Conservation (phyloP, 768 basidiomycete species). For the Boletus huronensis region DNA sequence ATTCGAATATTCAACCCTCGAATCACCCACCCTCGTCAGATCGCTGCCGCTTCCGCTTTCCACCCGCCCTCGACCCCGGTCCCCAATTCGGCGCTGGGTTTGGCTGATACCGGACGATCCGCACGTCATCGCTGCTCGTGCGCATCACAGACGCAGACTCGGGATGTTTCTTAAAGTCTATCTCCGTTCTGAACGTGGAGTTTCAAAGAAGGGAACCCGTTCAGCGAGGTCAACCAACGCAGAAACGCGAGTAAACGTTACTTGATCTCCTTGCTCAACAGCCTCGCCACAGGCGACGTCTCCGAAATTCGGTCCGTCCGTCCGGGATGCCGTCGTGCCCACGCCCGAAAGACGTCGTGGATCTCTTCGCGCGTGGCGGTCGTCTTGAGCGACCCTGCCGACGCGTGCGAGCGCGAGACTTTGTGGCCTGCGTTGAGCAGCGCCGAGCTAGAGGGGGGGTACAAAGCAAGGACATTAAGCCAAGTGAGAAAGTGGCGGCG, state of each 20-base stretch:
- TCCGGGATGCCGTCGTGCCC: constrained; percentile 79
- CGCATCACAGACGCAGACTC: constrained; percentile 46
- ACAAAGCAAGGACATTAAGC: not conserved
- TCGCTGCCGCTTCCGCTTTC: constrained; percentile 32
- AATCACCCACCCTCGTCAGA: constrained; percentile 17
- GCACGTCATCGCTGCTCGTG: constrained; percentile 57
- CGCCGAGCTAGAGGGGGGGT: constrained; percentile 61
- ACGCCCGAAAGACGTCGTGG: constrained; percentile 82
- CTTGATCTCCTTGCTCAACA: constrained; percentile 71
- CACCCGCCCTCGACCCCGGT: constrained; percentile 64
- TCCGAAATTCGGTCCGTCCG: constrained; percentile 78
- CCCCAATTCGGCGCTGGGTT: constrained; percentile 96
- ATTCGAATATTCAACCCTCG: too few relatives aligned
- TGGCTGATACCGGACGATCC: constrained; percentile 83
- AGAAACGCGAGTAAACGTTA: too few relatives aligned
- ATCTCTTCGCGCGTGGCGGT: constrained; percentile 67
- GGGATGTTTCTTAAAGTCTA: constrained; percentile 79
- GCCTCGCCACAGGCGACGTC: constrained; percentile 61
- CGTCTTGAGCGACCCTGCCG: constrained; percentile 88
- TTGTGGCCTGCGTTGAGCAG: constrained; percentile 81
- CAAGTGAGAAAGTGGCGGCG: not conserved
- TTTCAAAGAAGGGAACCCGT: not conserved
- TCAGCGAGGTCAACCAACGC: not conserved
- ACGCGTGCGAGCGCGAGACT: constrained; percentile 89
- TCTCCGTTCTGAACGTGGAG: constrained; percentile 48